Evolutionary conservation across 805 yeast genomes (phyloP).

Genomic region (Candida jianshihensis): DNA sequence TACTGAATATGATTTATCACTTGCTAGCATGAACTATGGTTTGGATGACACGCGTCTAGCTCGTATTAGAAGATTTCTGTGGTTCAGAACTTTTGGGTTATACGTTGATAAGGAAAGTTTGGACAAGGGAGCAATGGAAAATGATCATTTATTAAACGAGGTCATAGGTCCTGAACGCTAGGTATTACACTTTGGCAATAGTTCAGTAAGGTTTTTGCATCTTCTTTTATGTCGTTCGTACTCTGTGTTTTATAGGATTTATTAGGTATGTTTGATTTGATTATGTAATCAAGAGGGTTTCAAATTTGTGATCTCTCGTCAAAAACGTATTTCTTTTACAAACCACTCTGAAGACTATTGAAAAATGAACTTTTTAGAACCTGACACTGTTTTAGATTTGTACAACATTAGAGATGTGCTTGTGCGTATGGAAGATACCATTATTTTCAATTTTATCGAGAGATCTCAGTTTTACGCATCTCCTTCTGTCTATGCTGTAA

Average conservation of each 20-base stretch:
- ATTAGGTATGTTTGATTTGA: too few species aligned
- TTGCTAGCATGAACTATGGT: conserved; percentile 45
- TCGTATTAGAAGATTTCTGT: conserved; percentile 48
- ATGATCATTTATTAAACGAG: conserved; percentile 74
- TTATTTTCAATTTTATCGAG: conserved; percentile 87
- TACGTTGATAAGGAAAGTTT: conserved; percentile 25
- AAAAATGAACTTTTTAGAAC: conserved; percentile 75
- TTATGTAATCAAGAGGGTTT: neutral
- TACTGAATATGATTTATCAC: conserved; percentile 32
- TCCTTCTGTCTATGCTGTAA: conserved; percentile 61
- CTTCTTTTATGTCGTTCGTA: too few species aligned
- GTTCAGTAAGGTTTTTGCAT: too few species aligned
- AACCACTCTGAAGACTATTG: neutral
- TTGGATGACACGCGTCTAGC: conserved; percentile 41
- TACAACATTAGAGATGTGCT: conserved; percentile 77
- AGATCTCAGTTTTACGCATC: conserved; percentile 81
- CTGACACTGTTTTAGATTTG: conserved; percentile 74
- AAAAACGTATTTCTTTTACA: too few species aligned
- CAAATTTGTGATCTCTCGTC: too few species aligned
- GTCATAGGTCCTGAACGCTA: conserved; percentile 73
- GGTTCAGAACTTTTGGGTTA: conserved; percentile 40
- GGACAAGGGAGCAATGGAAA: conserved; percentile 41
- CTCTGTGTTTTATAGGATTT: too few species aligned
- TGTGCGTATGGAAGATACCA: conserved; percentile 93
- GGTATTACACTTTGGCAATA: conserved; percentile 20